Conservation (phyloP, 1,284 basidiomycete genomes). For the Ceratobasidium sp. region DNA sequence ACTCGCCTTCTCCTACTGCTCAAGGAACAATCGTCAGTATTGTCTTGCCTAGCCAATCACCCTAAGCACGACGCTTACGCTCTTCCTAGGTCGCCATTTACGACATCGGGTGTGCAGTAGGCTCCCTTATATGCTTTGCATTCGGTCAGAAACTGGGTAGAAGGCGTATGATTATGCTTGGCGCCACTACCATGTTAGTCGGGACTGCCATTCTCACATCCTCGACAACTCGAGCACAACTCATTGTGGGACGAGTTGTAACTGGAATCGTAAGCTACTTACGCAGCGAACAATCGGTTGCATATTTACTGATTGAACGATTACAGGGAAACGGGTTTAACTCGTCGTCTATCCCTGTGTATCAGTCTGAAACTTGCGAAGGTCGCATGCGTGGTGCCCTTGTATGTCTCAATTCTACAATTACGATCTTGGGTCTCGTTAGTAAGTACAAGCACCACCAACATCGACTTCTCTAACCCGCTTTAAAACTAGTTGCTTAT, state of each 20-base stretch:
- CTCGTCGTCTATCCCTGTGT: constrained; percentile 41
- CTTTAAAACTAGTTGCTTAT: constrained; percentile 28
- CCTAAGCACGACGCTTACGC: not conserved
- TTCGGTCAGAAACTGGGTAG: constrained; percentile 37
- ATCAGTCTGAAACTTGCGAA: constrained; percentile 42
- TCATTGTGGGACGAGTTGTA: constrained; percentile 29
- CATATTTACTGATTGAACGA: not conserved
- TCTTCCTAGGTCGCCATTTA: constrained; percentile 53
- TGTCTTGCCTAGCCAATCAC: constrained; percentile 11
- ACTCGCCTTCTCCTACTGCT: constrained; percentile 59
- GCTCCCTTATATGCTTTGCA: constrained; percentile 33
- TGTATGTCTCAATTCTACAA: constrained; percentile 35
- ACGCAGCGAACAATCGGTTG: not conserved
- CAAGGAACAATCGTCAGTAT: constrained; percentile 61
- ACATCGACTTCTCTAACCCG: not conserved
- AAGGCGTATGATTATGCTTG: constrained; percentile 43
- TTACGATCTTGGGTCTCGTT: constrained; percentile 38
- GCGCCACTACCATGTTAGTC: constrained; percentile 34
- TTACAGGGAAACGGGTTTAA: constrained; percentile 38
- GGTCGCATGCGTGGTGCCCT: constrained; percentile 41
- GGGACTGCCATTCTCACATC: constrained; percentile 39
- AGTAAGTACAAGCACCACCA: constrained; percentile 5
- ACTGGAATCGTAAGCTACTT: constrained; percentile 36
- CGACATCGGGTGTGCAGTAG: constrained; percentile 46
- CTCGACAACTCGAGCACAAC: constrained; percentile 32